A percentile compares a stretch with the other conserved stretches of the same genome.
These are phyloP conservation scores for Bruguiera sexangula DNA, from an alignment of 345 rosid species.

Conservation along the genomic window DNA sequence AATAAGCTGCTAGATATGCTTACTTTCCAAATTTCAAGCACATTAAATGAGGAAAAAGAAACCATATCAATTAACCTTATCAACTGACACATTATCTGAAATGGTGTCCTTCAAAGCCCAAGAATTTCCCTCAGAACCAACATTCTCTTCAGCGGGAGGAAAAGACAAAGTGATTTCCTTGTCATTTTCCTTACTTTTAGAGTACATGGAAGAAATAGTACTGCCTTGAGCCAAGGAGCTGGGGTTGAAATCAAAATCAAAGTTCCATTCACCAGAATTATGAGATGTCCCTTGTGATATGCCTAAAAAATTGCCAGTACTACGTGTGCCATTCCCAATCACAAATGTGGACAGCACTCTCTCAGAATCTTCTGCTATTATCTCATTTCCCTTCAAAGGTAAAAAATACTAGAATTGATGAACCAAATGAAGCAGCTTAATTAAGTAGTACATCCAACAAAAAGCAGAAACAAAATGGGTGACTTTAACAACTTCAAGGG, in stretches of 20 bases:
- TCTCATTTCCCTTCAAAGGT: slow-evolving; percentile 29
- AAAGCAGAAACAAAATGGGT: background rate
- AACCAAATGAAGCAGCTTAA: slow-evolving; percentile 11
- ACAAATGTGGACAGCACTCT: slow-evolving; percentile 17
- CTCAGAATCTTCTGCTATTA: slow-evolving; percentile 14
- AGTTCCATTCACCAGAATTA: slow-evolving; percentile 36
- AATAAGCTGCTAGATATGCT: background rate
- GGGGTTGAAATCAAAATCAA: slow-evolving; percentile 29
- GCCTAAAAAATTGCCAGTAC: slow-evolving; percentile 18
- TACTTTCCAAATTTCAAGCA: slow-evolving; percentile 8
- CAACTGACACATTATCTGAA: slow-evolving; percentile 35
- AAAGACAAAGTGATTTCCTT: slow-evolving; percentile 18
- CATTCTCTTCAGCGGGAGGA: slow-evolving; percentile 18
- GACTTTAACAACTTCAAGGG: background rate
- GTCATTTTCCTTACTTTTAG: slow-evolving; percentile 25
- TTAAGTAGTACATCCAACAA: background rate
- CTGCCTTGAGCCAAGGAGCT: slow-evolving; percentile 19
- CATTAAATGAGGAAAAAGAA: background rate
- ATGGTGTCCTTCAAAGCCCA: slow-evolving; percentile 51
- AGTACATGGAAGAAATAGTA: slow-evolving; percentile 7
- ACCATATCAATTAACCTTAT: slow-evolving; percentile 32
- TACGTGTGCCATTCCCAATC: slow-evolving; percentile 16
- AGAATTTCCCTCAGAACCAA: slow-evolving; percentile 30
- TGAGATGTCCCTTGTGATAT: slow-evolving; percentile 23
- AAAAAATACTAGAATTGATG: slow-evolving; percentile 20